Conservation (phyloP, 164 flowering plant genomes). For the Kingdonia uniflora region DNA sequence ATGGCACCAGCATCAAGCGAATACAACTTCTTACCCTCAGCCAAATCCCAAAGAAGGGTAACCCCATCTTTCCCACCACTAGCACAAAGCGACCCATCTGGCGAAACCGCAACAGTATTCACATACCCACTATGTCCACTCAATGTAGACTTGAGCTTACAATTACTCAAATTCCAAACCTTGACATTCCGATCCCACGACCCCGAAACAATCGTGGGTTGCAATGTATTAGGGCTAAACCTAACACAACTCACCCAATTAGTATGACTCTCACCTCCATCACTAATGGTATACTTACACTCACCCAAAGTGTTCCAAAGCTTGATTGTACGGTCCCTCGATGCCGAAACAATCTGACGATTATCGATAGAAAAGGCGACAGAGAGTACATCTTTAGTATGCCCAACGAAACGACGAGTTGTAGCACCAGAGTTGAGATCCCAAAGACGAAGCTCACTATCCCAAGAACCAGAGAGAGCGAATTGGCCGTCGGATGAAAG, state of each 20-base stretch:
- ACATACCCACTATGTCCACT: conserved; percentile 68
- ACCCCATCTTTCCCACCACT: conserved; percentile 87
- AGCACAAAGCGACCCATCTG: conserved; percentile 80
- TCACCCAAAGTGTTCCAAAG: conserved; percentile 90
- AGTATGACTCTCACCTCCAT: conserved; percentile 41
- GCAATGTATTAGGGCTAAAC: conserved; percentile 53
- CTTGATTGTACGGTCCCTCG: conserved; percentile 73
- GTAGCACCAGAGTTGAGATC: conserved; percentile 57
- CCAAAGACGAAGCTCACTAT: conserved; percentile 87
- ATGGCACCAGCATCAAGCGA: conserved; percentile 64
- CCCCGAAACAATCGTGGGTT: conserved; percentile 73
- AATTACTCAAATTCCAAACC: conserved; percentile 76
- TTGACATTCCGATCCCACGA: conserved; percentile 77
- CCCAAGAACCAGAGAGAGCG: conserved; percentile 90
- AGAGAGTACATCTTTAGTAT: conserved; percentile 73
- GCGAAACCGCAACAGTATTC: conserved; percentile 73
- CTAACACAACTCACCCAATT: conserved; percentile 83
- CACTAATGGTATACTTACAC: conserved; percentile 79
- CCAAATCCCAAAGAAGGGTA: conserved; percentile 77
- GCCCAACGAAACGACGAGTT: conserved; percentile 75
- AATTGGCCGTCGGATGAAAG: conserved; percentile 89
- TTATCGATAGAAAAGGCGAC: conserved; percentile 74
- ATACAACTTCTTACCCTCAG: conserved; percentile 76
- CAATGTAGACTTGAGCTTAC: conserved; percentile 54
- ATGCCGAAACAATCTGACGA: conserved; percentile 85